Percentiles rank a stretch among this genome's conserved stretches.
Evolutionary conservation across 306 rosid species (phyloP).

Genomic region (Cucumis cinereus): DNA sequence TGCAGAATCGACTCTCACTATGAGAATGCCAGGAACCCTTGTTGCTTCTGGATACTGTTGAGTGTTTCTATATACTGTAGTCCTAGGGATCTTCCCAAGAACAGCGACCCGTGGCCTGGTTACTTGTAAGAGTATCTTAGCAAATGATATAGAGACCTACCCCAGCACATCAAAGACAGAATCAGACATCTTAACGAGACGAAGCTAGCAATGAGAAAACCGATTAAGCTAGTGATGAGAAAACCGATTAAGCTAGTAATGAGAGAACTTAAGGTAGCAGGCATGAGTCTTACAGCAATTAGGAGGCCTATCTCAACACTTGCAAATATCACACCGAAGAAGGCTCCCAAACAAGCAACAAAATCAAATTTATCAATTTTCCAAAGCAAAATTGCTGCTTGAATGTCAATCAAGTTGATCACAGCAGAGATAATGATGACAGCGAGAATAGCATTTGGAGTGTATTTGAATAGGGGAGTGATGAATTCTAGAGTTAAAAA

Average conservation of each 20-base stretch:
- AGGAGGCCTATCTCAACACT: conserved; percentile 83
- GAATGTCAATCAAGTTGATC: conserved; percentile 63
- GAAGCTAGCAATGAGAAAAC: not conserved
- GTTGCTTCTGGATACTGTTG: conserved; percentile 83
- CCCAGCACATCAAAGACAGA: not conserved
- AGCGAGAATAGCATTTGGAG: conserved; percentile 84
- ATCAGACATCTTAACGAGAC: not conserved
- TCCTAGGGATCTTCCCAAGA: conserved; percentile 75
- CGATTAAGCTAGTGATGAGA: not conserved
- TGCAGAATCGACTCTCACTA: conserved; percentile 90
- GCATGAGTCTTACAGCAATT: conserved; percentile 49
- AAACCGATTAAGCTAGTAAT: not conserved
- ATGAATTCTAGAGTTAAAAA: conserved; percentile 64
- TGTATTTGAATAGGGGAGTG: conserved; percentile 86
- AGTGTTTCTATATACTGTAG: conserved; percentile 77
- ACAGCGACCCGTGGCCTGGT: conserved; percentile 88
- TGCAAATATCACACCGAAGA: conserved; percentile 72
- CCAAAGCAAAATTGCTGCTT: conserved; percentile 80
- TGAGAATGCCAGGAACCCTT: conserved; percentile 60
- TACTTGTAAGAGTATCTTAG: conserved; percentile 85
- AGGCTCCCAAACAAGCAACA: conserved; percentile 93
- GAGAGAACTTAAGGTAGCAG: not conserved
- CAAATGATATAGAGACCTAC: conserved; percentile 85
- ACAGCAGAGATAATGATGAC: conserved; percentile 91
- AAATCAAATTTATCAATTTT: conserved; percentile 88